Evolutionary conservation across 345 rosid genomes (phyloP), one percentile per base, ranked within the genome.

Genomic region (Rhodamnia argentea): DNA sequence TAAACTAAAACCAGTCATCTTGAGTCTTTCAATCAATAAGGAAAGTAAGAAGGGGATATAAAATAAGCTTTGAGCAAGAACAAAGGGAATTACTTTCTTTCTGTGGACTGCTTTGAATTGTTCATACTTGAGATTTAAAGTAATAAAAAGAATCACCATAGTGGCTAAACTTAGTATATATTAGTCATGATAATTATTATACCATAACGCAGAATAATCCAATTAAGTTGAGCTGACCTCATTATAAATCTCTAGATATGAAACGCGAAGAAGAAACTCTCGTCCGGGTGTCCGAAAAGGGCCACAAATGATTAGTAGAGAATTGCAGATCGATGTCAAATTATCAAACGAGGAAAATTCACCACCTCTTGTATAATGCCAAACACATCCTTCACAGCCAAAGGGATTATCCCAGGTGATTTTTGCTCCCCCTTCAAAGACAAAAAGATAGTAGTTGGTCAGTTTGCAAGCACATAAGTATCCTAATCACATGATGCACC

Each of bases 261-360:
- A 97, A 89, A 97, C 98, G 47, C 98, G 99, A 85, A 97, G 98
- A 89, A 97, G 98, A 90, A 94, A 97, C 91, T 95, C 99, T 87
- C 98, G 90, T 57, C 89, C 93, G 84, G 98, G 97, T 85, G 98
- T 95, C 99, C 95, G 94, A 88, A 91, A 90, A 90, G 85, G 82
- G 74, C 84, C 40, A 83, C 82, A 54, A 37, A 84, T 85, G 57
- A 29, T 88, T 52, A 83, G 82, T n/a, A 50, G 59, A 86, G 24
- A 29, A 32, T 42, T 85, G 84, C 37, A 32, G 86, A 29, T 82
- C 75, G 22, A 54, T 58, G 13, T 42, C 24, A 84, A 44, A 29
- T 6, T 75, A 56, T 29, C 57, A 18, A 40, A 82, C 16, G n/a
- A 18, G 81, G 84, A 27, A 59, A 85, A 86, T 58, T 53, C 42